Evolutionary conservation across 2,329 filamentous ascomycete species (phyloP), one percentile per base, ranked within the genome.

Genomic region (Rhynchosporium graminicola): DNA sequence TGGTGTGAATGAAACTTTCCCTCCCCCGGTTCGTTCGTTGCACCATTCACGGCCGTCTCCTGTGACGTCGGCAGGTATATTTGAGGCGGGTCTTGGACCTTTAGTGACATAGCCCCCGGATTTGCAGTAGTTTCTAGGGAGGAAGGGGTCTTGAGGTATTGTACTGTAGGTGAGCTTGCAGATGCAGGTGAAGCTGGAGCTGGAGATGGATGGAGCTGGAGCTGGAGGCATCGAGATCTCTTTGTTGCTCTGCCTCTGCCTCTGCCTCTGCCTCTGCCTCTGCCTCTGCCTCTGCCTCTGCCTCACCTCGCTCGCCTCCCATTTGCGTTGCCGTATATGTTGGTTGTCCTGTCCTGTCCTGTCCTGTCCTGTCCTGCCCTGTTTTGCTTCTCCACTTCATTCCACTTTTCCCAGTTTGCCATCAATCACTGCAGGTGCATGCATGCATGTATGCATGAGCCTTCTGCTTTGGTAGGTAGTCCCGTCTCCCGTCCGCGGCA

Each of bases 41-140:
- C 33, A 58, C 51, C 51, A 57, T 57, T 57, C 51, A 57, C 43
- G 20, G 51, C 13, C 36, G 33, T 43, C 9, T 26, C 12, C 45
- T 31, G 51, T 61, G 51, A 57, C 51, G 51, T 20, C 20, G 20
- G 20, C 20, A 20, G 20, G 20, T 61, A 61, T 38, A 57, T 33
- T 3, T 20, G 1, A 1, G 20, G 20, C 57, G 52, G 50, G 42
- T 48, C 43, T 38, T n/a, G 29, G 13, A 20, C 28, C 1, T 4
- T 20, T 10, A 20, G n/a, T 46, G 43, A n/a, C 4, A 8, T 7
- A 33, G 38, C 43, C 43, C 56, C 56, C 56, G 56, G 45, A 58
- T 58, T 58, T 54, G 51, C 50, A 36, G 20, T 29, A 43, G 42
- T n/a, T 43, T 6, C 42, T 4, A 42, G 40, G 40, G 20, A n/a